Percentiles rank a stretch among this genome's conserved stretches.
These are phyloP conservation scores for Tritrichomonas musculus DNA, from an alignment of 208 protist species.

Conservation along the genomic window DNA sequence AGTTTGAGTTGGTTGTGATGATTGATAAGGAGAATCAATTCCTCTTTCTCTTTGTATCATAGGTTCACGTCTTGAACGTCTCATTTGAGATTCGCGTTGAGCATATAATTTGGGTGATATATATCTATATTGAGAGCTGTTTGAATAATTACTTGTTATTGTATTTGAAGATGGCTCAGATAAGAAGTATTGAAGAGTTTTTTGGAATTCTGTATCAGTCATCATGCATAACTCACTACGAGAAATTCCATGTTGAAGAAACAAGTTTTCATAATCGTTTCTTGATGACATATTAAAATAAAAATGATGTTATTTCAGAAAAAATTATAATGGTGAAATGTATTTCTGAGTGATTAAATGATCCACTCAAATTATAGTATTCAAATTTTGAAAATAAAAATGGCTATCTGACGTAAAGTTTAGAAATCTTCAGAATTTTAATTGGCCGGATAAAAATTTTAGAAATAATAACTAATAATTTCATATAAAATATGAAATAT, in stretches of 20 bases:
- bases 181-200: neutral
- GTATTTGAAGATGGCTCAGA: neutral
- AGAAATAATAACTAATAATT: no score
- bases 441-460: no score
- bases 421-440: no score
- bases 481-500: no score
- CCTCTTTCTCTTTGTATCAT: neutral
- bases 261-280: neutral
- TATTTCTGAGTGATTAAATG: no score
- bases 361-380: no score
- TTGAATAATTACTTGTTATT: neutral
- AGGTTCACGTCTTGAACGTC: neutral
- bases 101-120: neutral
- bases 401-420: no score
- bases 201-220: neutral
- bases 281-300: neutral
- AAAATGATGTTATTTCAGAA: no score
- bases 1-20: neutral
- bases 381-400: no score
- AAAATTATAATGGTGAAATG: no score
- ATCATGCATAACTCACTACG: neutral
- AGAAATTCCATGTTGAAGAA: neutral
- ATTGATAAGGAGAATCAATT: neutral
- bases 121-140: neutral
- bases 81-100: neutral